Percentiles rank a stretch among this genome's conserved stretches.
phyloP scores from a whole-genome alignment of 768 basidiomycete species.

The Amanita inopinata region DNA sequence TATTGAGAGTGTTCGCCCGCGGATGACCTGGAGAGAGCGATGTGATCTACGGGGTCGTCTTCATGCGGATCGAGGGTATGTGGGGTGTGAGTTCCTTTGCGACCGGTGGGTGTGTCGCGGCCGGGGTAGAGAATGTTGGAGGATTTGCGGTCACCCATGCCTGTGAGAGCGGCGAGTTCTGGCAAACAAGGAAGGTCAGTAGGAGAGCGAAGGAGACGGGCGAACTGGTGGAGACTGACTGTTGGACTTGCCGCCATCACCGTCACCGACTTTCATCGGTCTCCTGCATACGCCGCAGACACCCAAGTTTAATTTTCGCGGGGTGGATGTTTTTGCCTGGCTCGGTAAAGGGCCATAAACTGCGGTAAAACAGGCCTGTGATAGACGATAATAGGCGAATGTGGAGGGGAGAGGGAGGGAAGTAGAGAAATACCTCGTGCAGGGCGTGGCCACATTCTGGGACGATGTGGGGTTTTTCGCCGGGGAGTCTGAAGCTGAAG shows the following conservation, averaged over 20 bases:
- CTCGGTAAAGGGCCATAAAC: constrained; percentile 86
- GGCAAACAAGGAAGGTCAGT: constrained; percentile 13
- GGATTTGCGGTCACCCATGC: constrained; percentile 60
- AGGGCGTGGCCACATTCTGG: constrained; percentile 97
- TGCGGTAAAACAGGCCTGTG: constrained; percentile 91
- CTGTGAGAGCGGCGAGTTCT: constrained; percentile 94
- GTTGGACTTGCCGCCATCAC: constrained; percentile 78
- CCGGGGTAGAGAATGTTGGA: constrained; percentile 53
- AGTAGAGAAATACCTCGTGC: constrained; percentile 56
- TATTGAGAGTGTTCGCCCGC: constrained; percentile 45
- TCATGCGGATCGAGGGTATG: constrained; percentile 61
- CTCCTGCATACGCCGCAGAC: constrained; percentile 96
- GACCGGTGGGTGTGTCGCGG: constrained; percentile 46
- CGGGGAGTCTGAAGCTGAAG: constrained; percentile 86
- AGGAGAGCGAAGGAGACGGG: constrained; percentile 4
- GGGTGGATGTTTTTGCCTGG: constrained; percentile 40
- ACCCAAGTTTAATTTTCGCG: constrained; percentile 74
- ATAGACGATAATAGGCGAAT: constrained; percentile 3
- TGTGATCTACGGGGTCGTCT: constrained; percentile 76
- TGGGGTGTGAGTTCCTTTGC: constrained; percentile 23
- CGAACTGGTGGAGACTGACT: constrained; percentile 43
- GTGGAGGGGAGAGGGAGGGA: constrained; percentile 9
- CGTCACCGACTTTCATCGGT: constrained; percentile 93
- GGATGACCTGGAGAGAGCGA: constrained; percentile 38
- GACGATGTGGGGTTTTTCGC: constrained; percentile 95